These are phyloP conservation scores for Moniliophthora roreri DNA, from an alignment of 1,284 basidiomycete species.

Conservation along the genomic window DNA sequence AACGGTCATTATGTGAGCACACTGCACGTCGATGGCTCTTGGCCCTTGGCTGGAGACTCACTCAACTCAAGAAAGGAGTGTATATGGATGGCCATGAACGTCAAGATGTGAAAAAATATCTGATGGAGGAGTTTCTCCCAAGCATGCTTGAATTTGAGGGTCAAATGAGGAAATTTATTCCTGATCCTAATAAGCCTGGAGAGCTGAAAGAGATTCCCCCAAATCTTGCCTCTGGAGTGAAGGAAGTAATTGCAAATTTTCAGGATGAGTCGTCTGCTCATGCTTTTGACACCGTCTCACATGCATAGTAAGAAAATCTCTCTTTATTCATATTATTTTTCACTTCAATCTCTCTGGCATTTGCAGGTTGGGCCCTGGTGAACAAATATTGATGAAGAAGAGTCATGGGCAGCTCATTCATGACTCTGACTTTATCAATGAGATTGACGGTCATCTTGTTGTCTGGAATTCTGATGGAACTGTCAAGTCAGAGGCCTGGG, in stretches of 20 bases:
- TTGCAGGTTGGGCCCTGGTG: slow-evolving; percentile 1
- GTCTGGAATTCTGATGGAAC: background rate
- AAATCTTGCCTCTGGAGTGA: no score
- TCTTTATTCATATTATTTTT: slow-evolving; percentile 31
- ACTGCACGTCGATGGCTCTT: no score
- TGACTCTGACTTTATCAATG: slow-evolving; percentile 20
- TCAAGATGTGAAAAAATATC: slow-evolving; percentile 34
- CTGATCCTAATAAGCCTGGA: slow-evolving; percentile 24
- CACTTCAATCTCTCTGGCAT: no score
- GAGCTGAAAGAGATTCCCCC: slow-evolving; percentile 24
- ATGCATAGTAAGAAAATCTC: slow-evolving; percentile 38
- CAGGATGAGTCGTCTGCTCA: no score
- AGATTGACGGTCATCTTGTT: slow-evolving; percentile 20
- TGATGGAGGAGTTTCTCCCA: slow-evolving; percentile 28
- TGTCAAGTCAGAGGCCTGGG: slow-evolving; percentile 15
- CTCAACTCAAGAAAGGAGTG: no score
- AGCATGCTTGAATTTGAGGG: no score
- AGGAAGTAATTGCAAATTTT: no score
- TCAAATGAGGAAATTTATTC: slow-evolving; percentile 27
- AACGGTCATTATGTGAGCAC: slow-evolving; percentile 27
- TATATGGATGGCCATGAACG: slow-evolving; percentile 38
- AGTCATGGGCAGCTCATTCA: slow-evolving; percentile 20
- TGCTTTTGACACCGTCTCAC: no score
- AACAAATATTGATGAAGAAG: slow-evolving; percentile 23
- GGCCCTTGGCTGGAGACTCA: no score